Evolutionary conservation across 2,329 filamentous ascomycete species (phyloP), one percentile per base, ranked within the genome.

Genomic region (Aspergillus floridensis): DNA sequence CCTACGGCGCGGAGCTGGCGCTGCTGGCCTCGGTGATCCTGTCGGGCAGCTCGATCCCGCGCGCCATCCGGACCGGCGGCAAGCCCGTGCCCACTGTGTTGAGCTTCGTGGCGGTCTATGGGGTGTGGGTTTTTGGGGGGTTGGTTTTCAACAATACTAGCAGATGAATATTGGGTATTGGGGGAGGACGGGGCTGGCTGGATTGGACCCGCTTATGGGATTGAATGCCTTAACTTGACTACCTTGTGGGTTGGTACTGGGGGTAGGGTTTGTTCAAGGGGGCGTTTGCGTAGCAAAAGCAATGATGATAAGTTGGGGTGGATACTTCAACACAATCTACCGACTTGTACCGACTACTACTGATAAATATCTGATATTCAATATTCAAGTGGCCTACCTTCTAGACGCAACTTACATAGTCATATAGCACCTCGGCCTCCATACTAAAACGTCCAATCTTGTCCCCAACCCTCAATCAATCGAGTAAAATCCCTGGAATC

Each of bases 1-100:
- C 90, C 3, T 96, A 95, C 75, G 95, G 93, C 63, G 79, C 96
- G 66, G 95, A 98, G 77, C 81, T 96, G 48, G 91, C 89, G n/a
- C 83, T 99, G 10, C 81, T 97, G 48, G 95, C 95, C 4, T 96
- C 91, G 0, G 70, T 92, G n/a, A 79, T 98, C 26, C 84, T 99
- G 38, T 93, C 84, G 2, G 92, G 92, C 21, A 90, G 90, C 47
- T 89, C 91, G 2, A 88, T 98, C 61, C 95, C 95, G 12, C 85
- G 95, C 55, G 95, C 92, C 4, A 87, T 99, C 70, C 91, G 87
- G 75, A 84, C 88, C 47, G 82, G 84, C 68, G 32, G 32, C 8
- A 99, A 98, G 84, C 90, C 91, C 0, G 85, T 99, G 55, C 93
- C 95, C 0, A 82, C 90, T 58, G 86, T 88, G 11, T 79, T 99